A percentile compares a stretch with the other conserved stretches of the same genome.
Evolutionary conservation across 1,284 basidiomycete species (phyloP).

Genomic region (Boletus holoroseus): DNA sequence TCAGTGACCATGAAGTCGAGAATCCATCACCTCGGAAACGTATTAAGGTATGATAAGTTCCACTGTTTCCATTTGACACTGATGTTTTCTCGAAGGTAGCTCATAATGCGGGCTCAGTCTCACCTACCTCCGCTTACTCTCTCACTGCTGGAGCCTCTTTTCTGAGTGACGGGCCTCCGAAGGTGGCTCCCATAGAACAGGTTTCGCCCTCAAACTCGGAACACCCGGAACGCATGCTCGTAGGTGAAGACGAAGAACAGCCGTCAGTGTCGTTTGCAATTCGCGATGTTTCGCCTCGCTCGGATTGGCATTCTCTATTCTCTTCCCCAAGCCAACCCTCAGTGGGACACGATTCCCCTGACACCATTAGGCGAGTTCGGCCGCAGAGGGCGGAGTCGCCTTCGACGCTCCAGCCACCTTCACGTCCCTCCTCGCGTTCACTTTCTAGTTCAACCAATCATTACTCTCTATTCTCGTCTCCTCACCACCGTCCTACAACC

Average conservation of each 20-base stretch:
- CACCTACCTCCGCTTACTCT: neutral
- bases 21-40: slow-evolving; percentile 29
- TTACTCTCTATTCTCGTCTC: slow-evolving; percentile 6
- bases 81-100: slow-evolving; percentile 18
- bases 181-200: neutral
- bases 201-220: neutral
- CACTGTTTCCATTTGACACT: slow-evolving; percentile 4
- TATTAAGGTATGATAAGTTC: slow-evolving; percentile 24
- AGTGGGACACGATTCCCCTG: neutral
- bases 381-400: neutral
- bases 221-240: neutral
- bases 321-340: slow-evolving; percentile 14
- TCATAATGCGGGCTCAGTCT: slow-evolving; percentile 8
- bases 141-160: neutral
- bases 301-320: slow-evolving; percentile 20
- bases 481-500: slow-evolving; percentile 11
- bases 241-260: neutral
- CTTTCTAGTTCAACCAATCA: slow-evolving; percentile 10
- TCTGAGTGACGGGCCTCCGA: neutral
- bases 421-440: slow-evolving; percentile 6
- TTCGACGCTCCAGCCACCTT: neutral
- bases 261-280: neutral
- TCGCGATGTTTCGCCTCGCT: slow-evolving; percentile 5
- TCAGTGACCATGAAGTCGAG: slow-evolving; percentile 13
- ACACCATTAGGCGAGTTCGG: neutral